Conservation (phyloP, 306 rosid genomes). For the Oxytropis ochrocephala region DNA sequence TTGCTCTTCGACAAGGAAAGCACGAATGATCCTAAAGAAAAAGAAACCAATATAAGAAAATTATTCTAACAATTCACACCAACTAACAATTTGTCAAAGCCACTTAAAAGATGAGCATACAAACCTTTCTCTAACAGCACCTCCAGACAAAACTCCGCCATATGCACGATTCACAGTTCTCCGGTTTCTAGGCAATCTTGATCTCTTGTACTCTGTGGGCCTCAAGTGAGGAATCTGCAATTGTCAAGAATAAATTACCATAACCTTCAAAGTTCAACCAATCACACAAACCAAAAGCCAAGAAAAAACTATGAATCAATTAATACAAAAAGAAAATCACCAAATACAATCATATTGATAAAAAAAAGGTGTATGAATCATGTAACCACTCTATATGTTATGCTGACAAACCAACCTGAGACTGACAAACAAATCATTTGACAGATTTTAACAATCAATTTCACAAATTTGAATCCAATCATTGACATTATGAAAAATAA, state of each 20-base stretch:
- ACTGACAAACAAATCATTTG: background rate
- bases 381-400: no score
- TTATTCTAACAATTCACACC: background rate
- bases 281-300: background rate
- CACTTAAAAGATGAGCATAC: background rate
- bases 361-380: no score
- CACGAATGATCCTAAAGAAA: slow-evolving; percentile 49
- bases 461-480: no score
- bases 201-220: slow-evolving; percentile 69
- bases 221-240: slow-evolving; percentile 76
- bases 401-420: no score
- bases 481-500: background rate
- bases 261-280: background rate
- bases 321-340: background rate
- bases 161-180: slow-evolving; percentile 73
- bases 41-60: background rate
- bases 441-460: no score
- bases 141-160: slow-evolving; percentile 67
- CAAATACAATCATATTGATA: no score
- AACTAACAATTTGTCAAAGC: background rate
- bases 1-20: slow-evolving; percentile 74
- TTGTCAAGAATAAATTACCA: background rate
- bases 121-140: slow-evolving; percentile 81
- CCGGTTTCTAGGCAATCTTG: slow-evolving; percentile 63
- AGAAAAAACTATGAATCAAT: background rate